Evolutionary conservation across 306 rosid species (phyloP), one percentile per base, ranked within the genome.

Genomic region (Rubus idaeus): DNA sequence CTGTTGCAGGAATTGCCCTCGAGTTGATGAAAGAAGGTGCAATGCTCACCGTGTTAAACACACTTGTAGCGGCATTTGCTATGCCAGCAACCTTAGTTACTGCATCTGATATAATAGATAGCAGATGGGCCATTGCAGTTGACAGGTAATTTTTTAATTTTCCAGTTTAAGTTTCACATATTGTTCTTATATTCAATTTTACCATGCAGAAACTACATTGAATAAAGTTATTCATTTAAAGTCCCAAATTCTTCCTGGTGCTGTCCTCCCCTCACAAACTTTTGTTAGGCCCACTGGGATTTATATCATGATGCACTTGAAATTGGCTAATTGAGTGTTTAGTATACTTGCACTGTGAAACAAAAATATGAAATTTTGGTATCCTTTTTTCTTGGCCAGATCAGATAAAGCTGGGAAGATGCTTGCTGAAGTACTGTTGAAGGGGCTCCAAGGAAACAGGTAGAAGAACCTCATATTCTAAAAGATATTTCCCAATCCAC

Each of bases 381-480:
- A 14, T 44, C 23, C 26, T 63, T 9, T 71, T 53, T 53, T 16
- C 66, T 75, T 68, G 78, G 56, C 67, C 89, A 88, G 96, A 82
- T 86, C 91, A 37, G 89, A 86, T 82, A 90, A 86, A 83, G 92
- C 91, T 68, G 96, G 96, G 73, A 86, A 83, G 78, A 78, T 86
- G 84, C 91, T 86, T 74, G 87, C 96, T 73, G 91, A 90, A 26
- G 84, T 88, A 60, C 71, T 86, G 70, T 70, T 85, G 80, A 74
- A 74, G 49, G 89, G 92, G 70, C 86, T 77, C 78, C 92, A 86
- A 46, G 96, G 95, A 80, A 81, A 86, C 83, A 87, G 89, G 92
- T 90, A 81, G 78, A 50, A 85, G 71, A 72, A 75, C 77, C 82
- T 83, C 68, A 46, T 69, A 52, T 79, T 66, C 76, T 75, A 58